Evolutionary conservation across 2,329 filamentous ascomycete species (phyloP).

Genomic region (Canariomyces notabilis): DNA sequence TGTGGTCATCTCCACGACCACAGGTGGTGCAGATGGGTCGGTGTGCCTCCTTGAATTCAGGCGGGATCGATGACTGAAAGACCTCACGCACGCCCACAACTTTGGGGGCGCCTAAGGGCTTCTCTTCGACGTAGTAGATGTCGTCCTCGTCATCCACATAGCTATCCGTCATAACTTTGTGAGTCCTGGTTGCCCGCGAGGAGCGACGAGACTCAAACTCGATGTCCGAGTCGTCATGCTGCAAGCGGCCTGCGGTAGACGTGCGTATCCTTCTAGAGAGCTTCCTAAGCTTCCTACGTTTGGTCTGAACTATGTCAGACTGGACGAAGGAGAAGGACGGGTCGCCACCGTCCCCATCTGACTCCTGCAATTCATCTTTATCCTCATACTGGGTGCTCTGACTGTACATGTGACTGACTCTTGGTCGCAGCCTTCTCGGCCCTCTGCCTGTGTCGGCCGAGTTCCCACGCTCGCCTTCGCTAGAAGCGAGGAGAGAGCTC

Average conservation of each 20-base stretch:
- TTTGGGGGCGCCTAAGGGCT: conserved; percentile 43
- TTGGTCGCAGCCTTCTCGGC: conserved; percentile 7
- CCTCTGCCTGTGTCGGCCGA: background rate
- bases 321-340: conserved; percentile 25
- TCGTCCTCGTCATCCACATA: conserved; percentile 56
- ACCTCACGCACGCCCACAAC: conserved; percentile 64
- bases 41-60: conserved; percentile 67
- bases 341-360: conserved; percentile 23
- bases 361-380: conserved; percentile 28
- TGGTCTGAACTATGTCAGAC: conserved; percentile 25
- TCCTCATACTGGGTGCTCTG: conserved; percentile 19
- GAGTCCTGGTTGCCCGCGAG: conserved; percentile 40
- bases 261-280: conserved; percentile 2
- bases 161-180: conserved; percentile 45
- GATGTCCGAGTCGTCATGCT: conserved; percentile 33
- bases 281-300: conserved; percentile 13
- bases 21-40: conserved; percentile 69
- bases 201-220: conserved; percentile 51
- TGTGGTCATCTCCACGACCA: conserved; percentile 45
- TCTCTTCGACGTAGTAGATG: conserved; percentile 44
- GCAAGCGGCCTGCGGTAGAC: background rate
- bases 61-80: conserved; percentile 60
- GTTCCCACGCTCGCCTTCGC: conserved; percentile 11
- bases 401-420: conserved; percentile 5
- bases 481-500: conserved; percentile 15